These are phyloP conservation scores for Dipteronia sinensis DNA, from an alignment of 345 rosid genomes.

Conservation along the genomic window DNA sequence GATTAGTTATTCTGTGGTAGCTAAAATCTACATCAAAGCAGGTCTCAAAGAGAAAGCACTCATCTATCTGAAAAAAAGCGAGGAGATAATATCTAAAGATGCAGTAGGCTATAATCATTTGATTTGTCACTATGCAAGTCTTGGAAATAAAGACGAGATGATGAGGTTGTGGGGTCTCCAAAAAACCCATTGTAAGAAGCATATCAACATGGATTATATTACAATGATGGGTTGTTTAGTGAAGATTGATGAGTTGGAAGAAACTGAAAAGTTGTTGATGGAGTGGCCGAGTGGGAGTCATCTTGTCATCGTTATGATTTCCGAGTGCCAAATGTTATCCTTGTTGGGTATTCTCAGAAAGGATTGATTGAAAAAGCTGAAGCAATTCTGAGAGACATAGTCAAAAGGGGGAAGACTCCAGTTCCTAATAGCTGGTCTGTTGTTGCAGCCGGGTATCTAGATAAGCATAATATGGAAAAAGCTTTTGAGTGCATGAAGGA, in stretches of 20 bases:
- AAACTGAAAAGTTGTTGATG: conserved; percentile 34
- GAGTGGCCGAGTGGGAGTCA: conserved; percentile 52
- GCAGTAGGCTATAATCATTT: conserved; percentile 40
- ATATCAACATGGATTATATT: conserved; percentile 37
- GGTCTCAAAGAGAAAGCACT: conserved; percentile 38
- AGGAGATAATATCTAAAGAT: conserved; percentile 35
- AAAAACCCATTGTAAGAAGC: conserved; percentile 37
- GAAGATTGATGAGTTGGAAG: conserved; percentile 47
- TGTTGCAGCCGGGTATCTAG: conserved; percentile 34
- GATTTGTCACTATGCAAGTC: conserved; percentile 42
- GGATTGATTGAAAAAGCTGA: conserved; percentile 47
- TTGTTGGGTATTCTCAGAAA: conserved; percentile 38
- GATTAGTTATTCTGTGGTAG: conserved; percentile 37
- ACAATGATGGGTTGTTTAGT: conserved; percentile 40
- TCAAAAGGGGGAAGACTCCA: conserved; percentile 31
- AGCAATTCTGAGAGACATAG: conserved; percentile 31
- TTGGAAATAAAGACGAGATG: conserved; percentile 45
- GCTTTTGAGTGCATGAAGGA: conserved; percentile 46
- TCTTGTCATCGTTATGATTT: conserved; percentile 38
- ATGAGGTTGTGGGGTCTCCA: conserved; percentile 44
- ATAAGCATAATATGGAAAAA: conserved; percentile 44
- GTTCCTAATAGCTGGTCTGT: conserved; percentile 50
- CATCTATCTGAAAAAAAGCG: conserved; percentile 42
- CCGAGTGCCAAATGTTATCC: conserved; percentile 49
- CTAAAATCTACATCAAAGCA: conserved; percentile 39